Evolutionary conservation across 352 stramenopile genomes (phyloP), one percentile per base, ranked within the genome.

Genomic region (Lagenidium sp.): DNA sequence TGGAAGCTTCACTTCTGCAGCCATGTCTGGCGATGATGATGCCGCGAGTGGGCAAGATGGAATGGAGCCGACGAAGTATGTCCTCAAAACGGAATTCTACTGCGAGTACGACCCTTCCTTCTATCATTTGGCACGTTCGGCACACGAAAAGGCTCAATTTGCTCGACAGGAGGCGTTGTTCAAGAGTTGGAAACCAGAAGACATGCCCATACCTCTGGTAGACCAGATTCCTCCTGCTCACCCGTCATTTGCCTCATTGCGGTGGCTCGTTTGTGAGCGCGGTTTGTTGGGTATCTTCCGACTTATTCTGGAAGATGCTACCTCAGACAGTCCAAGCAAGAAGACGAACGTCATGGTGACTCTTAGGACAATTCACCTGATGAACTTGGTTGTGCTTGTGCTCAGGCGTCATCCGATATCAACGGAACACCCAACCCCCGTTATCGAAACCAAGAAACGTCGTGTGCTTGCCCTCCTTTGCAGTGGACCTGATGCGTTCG

Each of bases 81-180:
- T 67, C 24, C 51, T 94, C 36, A 91, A 86, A 51, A 85, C 81
- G 38, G 67, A 85, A 23, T 87, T 67, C 31, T 87, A 64, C 22
- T 62, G 65, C 19, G 81, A 94, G 52, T 92, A 92, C 30, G 81
- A 94, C 37, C 81, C 81, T 13, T 62, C 70, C 0, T 91, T 83
- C 41, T 89, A 82, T 36, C 81, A 94, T 43, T 56, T 91, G 19
- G 85, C 70, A 24, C 67, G 76, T 1, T 82, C 77, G 0, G 60
- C 68, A 4, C 81, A 94, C 36, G 76, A 90, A 47, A 85, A 88
- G 34, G 76, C 81, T 0, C 81, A 93, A 44, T 80, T 81, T 57
- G 62, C 65, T 20, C 61, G 81, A 24, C 75, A 91, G 16, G 81
- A 91, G 51, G 78, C 76, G n/a, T 50, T 93, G 21, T 89, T 90